A percentile compares a stretch with the other conserved stretches of the same genome.
Conservation (phyloP, 1,284 basidiomycete species). For the Xerocomus nothofagi region DNA sequence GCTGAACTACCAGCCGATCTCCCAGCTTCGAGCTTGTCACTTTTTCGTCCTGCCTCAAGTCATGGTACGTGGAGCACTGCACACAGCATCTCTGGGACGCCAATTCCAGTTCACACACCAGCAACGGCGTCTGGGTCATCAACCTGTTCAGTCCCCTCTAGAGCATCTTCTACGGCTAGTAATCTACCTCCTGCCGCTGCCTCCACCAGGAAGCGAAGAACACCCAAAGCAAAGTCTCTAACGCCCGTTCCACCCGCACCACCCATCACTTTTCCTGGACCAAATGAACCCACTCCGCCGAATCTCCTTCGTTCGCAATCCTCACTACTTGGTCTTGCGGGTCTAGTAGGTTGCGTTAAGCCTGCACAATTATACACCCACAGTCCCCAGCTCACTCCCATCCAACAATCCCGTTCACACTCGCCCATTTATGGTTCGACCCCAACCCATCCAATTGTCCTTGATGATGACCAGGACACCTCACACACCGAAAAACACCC, state of each 20-base stretch:
- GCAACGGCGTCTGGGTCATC: conserved; percentile 14
- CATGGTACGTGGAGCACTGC: not conserved
- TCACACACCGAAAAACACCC: conserved; percentile 9
- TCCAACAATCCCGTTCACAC: conserved; percentile 22
- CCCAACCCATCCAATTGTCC: conserved; percentile 62
- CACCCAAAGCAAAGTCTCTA: conserved; percentile 28
- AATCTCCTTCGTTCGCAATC: conserved; percentile 73
- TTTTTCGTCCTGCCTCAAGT: conserved; percentile 25
- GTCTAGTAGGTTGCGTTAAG: conserved; percentile 62
- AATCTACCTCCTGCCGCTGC: not conserved
- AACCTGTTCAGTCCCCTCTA: conserved; percentile 12
- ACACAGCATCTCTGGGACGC: not conserved
- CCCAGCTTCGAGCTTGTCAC: conserved; percentile 50
- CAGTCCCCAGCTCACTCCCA: conserved; percentile 26
- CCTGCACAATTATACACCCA: conserved; percentile 47
- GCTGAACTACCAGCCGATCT: conserved; percentile 78
- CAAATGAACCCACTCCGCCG: conserved; percentile 57
- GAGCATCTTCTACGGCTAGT: conserved; percentile 15
- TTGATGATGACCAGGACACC: conserved; percentile 55
- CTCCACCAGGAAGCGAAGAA: conserved; percentile 23
- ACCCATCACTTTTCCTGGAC: conserved; percentile 62
- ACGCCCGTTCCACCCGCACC: conserved; percentile 39
- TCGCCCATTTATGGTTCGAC: conserved; percentile 46
- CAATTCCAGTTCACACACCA: conserved; percentile 3
- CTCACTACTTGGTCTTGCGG: conserved; percentile 67